Evolutionary conservation across 805 yeast species (phyloP).

Genomic region (Wickerhamomyces strasburgensis): DNA sequence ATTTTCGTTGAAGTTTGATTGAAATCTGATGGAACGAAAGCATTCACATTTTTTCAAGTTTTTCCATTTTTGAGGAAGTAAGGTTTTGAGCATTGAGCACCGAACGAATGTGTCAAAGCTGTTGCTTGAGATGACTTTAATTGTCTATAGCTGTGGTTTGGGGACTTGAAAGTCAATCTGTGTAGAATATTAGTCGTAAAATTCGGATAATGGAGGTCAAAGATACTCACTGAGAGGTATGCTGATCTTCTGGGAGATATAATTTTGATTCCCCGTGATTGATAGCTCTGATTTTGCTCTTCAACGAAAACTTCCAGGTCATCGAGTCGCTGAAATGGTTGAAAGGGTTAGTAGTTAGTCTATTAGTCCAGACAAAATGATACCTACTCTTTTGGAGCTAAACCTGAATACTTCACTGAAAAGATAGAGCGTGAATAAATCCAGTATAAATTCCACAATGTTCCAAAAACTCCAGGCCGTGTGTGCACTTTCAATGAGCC

Average conservation of each 20-base stretch:
- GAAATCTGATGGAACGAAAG: no score
- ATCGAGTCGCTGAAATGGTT: slow-evolving; percentile 30
- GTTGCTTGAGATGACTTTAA: no score
- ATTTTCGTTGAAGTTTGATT: neutral
- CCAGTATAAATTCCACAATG: slow-evolving; percentile 32
- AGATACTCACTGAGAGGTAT: slow-evolving; percentile 39
- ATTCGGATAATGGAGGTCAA: no score
- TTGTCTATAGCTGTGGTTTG: slow-evolving; percentile 28
- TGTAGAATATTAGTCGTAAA: no score
- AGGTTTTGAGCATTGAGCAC: neutral
- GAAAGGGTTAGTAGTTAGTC: slow-evolving; percentile 4
- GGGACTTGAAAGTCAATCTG: slow-evolving; percentile 47
- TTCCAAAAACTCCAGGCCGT: slow-evolving; percentile 35
- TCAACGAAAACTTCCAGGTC: slow-evolving; percentile 40
- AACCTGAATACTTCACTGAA: slow-evolving; percentile 35
- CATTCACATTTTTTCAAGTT: no score
- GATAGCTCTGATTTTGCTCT: slow-evolving; percentile 26
- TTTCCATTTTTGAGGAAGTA: no score
- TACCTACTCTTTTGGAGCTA: slow-evolving; percentile 15
- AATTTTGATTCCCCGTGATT: slow-evolving; percentile 30
- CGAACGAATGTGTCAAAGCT: neutral
- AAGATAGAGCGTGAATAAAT: slow-evolving; percentile 37
- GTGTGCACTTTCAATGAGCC: slow-evolving; percentile 34
- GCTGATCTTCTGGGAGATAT: slow-evolving; percentile 51
- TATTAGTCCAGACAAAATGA: neutral